Evolutionary conservation across 768 basidiomycete genomes (phyloP).

Genomic region (Exsudoporus frostii): DNA sequence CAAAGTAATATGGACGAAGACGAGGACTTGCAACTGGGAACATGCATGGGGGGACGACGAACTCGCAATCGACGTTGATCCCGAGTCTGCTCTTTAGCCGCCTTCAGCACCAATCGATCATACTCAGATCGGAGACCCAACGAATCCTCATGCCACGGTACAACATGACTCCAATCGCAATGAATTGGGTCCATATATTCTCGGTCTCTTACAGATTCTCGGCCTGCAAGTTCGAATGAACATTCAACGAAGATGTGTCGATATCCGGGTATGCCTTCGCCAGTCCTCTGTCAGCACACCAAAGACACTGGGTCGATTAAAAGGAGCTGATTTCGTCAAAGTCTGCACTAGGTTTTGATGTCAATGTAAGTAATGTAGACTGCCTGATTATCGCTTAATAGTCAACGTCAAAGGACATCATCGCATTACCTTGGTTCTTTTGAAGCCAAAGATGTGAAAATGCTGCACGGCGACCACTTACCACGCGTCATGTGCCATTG

Average conservation of each 20-base stretch:
- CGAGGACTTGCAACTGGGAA: constrained; percentile 29
- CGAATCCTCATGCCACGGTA: constrained; percentile 92
- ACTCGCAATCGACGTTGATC: constrained; percentile 55
- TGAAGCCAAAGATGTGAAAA: constrained; percentile 99
- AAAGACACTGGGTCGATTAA: constrained; percentile 88
- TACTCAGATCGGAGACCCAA: constrained; percentile 78
- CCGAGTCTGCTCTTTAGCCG: constrained; percentile 43
- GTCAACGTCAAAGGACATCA: constrained; percentile 65
- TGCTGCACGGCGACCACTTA: constrained; percentile 93
- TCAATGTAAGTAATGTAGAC: constrained; percentile 61
- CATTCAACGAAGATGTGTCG: constrained; percentile 81
- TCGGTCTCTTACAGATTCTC: constrained; percentile 85
- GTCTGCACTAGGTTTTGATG: constrained; percentile 94
- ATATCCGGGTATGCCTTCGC: constrained; percentile 71
- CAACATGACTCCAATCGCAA: constrained; percentile 95
- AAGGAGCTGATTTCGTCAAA: constrained; percentile 95
- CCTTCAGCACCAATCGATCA: constrained; percentile 51
- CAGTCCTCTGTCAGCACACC: constrained; percentile 43
- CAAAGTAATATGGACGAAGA: constrained; percentile 21
- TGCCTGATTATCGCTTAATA: background rate
- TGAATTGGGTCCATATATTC: constrained; percentile 94
- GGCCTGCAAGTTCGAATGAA: constrained; percentile 98
- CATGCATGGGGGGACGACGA: constrained; percentile 50
- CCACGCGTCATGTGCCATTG: constrained; percentile 99
- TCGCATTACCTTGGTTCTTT: constrained; percentile 96